These are phyloP conservation scores for Oryza meridionalis DNA, from an alignment of 176 grass and related monocot species.

Conservation along the genomic window DNA sequence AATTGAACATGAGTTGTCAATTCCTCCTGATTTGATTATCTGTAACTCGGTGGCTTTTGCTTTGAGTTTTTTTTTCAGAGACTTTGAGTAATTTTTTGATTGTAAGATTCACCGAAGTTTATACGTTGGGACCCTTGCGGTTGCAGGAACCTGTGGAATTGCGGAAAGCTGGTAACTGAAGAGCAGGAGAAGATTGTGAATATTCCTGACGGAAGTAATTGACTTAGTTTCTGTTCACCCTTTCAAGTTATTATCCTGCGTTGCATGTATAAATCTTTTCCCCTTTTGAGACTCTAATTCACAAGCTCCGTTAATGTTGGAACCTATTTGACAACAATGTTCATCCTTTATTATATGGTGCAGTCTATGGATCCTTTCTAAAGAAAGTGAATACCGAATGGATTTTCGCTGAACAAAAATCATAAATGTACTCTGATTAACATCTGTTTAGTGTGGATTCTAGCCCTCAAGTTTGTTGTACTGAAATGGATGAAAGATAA, in stretches of 20 bases:
- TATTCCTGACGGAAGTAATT: background rate
- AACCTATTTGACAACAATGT: background rate
- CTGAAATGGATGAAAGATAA: background rate
- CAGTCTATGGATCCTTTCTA: background rate
- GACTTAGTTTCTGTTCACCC: background rate
- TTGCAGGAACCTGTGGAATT: constrained; percentile 1
- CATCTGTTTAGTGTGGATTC: background rate
- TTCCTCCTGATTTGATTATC: background rate
- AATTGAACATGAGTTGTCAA: constrained; percentile 17
- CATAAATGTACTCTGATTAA: background rate
- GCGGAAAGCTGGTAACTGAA: background rate
- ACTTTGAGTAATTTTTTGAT: background rate
- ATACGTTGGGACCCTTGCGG: background rate
- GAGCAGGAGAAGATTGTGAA: background rate
- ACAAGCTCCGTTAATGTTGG: background rate
- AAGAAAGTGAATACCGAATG: background rate
- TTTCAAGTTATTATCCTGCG: background rate
- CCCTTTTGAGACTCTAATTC: background rate
- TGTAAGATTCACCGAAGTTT: constrained; percentile 1
- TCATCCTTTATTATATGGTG: background rate
- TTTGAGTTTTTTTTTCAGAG: background rate
- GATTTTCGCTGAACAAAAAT: background rate
- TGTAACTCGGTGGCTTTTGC: background rate
- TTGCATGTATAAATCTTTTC: background rate
- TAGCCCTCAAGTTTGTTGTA: background rate